Conservation (phyloP, 2,329 filamentous ascomycete species). For the Cucurbitaria berberidis region DNA sequence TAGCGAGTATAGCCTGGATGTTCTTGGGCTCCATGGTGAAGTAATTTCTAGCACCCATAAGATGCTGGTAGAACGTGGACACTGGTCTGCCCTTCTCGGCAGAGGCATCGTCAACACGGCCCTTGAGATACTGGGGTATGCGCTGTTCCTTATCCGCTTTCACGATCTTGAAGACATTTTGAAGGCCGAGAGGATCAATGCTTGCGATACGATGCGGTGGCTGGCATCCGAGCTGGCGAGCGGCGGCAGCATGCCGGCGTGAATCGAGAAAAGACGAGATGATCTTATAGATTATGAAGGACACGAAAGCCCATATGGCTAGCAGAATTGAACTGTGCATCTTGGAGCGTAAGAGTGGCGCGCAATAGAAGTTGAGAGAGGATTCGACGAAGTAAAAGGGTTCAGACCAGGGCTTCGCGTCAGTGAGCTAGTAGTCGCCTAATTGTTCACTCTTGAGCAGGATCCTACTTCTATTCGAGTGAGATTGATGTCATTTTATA, state of each 20-base stretch:
- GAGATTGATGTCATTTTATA: background rate
- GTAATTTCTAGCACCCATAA: slow-evolving; percentile 18
- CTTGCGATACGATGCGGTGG: slow-evolving; percentile 49
- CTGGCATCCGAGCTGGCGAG: slow-evolving; percentile 53
- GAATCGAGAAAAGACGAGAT: slow-evolving; percentile 32
- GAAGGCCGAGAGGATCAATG: slow-evolving; percentile 59
- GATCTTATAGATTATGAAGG: slow-evolving; percentile 42
- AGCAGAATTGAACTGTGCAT: slow-evolving; percentile 40
- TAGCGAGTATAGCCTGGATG: slow-evolving; percentile 53
- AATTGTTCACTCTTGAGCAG: background rate
- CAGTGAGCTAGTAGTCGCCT: too few species aligned
- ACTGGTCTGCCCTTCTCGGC: slow-evolving; percentile 25
- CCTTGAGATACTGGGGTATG: slow-evolving; percentile 39
- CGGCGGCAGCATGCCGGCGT: slow-evolving; percentile 42
- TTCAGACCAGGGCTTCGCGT: too few species aligned
- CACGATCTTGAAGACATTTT: slow-evolving; percentile 51
- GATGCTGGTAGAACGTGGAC: slow-evolving; percentile 33
- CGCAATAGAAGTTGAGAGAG: background rate
- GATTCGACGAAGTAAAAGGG: background rate
- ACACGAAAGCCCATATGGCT: slow-evolving; percentile 33
- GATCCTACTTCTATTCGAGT: background rate
- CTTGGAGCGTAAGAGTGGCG: background rate
- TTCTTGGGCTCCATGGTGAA: slow-evolving; percentile 54
- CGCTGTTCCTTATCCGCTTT: slow-evolving; percentile 45
- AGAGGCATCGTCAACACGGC: slow-evolving; percentile 25